Percentiles rank a stretch among this genome's conserved stretches.
Evolutionary conservation across 1,284 basidiomycete genomes (phyloP).

Genomic region (Ganoderma resinaceum): DNA sequence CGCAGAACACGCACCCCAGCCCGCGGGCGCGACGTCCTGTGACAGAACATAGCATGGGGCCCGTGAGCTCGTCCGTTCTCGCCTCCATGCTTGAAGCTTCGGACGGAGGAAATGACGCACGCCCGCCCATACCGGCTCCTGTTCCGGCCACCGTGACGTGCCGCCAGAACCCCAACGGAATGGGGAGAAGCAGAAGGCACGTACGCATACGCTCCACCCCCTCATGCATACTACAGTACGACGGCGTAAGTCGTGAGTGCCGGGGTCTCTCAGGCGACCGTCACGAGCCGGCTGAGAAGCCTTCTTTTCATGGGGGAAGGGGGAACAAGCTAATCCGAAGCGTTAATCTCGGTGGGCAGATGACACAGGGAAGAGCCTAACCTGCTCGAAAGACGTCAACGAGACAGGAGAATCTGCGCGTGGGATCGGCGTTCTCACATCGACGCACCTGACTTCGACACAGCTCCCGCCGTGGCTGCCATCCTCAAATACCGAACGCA

Average conservation of each 20-base stretch:
- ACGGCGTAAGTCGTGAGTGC: background rate
- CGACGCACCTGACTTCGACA: slow-evolving; percentile 17
- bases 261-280: slow-evolving; percentile 1
- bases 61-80: slow-evolving; percentile 6
- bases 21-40: slow-evolving; percentile 17
- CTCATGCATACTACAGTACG: background rate
- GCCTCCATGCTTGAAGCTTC: slow-evolving; percentile 1
- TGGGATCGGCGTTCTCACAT: slow-evolving; percentile 15
- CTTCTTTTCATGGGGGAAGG: background rate
- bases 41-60: slow-evolving; percentile 9
- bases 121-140: slow-evolving; percentile 13
- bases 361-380: slow-evolving; percentile 10
- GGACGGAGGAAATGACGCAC: slow-evolving; percentile 7
- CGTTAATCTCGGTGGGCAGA: slow-evolving; percentile 3
- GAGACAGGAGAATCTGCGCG: slow-evolving; percentile 12
- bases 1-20: slow-evolving; percentile 9
- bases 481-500: background rate
- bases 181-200: slow-evolving; percentile 2
- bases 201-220: slow-evolving; percentile 13
- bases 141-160: background rate
- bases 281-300: slow-evolving; percentile 14
- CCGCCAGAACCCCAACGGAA: slow-evolving; percentile 11
- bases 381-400: slow-evolving; percentile 9
- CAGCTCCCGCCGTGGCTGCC: background rate
- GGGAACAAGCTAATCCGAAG: background rate